Base-by-base conservation (phyloP, 2,329 filamentous ascomycete genomes). In the Alternaria solani region DNA sequence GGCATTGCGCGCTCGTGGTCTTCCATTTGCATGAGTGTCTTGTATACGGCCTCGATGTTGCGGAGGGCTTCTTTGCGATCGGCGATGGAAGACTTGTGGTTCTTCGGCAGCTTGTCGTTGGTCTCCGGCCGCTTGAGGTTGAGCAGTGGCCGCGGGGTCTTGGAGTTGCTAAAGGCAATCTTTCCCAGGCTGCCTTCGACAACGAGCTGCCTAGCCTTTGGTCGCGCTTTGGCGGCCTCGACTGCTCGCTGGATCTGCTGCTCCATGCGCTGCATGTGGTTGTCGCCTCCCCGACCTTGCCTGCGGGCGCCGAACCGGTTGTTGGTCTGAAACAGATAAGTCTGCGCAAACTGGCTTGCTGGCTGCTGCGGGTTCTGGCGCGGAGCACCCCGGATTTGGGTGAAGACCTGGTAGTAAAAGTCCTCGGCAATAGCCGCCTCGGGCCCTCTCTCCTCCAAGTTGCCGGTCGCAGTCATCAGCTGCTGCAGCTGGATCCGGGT, bases 191-290 rank as follows among this genome's bases (percentile, higher is more conserved):
- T 97, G 26, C 95, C 95, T 75, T 97, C 94, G 60, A 99, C 94
- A 20, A 98, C 94, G 8, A 99, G 85, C 77, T 97, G 94, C 74
- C 96, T 96, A 75, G 96, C 97, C 84, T 99, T 99, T 12, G 95
- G 95, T 79, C 96, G 94, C 61, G 93, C 92, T 82, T 98, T 99
- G 53, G 95, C 95, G 1, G 95, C 95, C 75, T 99, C 95, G 0
- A 99, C 95, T 25, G 95, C 95, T 57, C 95, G 89, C 77, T 97
- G 94, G 12, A 99, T 96, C 79, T 99, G 95, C 79, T 99, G 95
- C 79, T 99, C 94, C 95, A 99, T 99, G 56, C 95, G 90, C 78
- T 98, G 95, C 82, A 98, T 92, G 75, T 99, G 95, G 76, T 97
- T 99, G 78, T 99, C 95, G 18, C 92, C 93, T 43, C 91, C 92